Percentiles rank a stretch among this genome's conserved stretches.
phyloP scores from a whole-genome alignment of 257 asterid genomes.

The Cinchona pubescens region DNA sequence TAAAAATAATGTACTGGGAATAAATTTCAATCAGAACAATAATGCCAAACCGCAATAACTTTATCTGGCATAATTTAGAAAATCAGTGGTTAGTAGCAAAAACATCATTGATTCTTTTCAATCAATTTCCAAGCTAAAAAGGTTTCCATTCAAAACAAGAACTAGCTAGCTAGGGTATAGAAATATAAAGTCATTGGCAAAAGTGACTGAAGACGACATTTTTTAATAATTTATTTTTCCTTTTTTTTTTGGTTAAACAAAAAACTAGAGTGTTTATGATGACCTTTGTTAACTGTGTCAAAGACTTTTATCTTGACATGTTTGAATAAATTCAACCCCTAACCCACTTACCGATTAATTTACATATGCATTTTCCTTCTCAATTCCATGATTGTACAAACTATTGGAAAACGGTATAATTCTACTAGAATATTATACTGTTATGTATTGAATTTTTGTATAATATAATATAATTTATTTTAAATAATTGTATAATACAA shows the following conservation, averaged over 20 bases:
- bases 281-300: not conserved
- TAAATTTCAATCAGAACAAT: constrained; percentile 53
- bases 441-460: too few relatives aligned
- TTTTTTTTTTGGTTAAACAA: not conserved
- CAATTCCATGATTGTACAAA: too few relatives aligned
- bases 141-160: constrained; percentile 30
- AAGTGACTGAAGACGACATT: constrained; percentile 25
- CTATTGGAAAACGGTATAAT: too few relatives aligned
- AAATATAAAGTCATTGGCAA: constrained; percentile 17
- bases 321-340: not conserved
- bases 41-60: constrained; percentile 47
- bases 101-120: constrained; percentile 27
- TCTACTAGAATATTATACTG: too few relatives aligned
- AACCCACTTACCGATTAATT: too few relatives aligned
- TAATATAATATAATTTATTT: too few relatives aligned
- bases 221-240: not conserved
- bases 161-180: constrained; percentile 14
- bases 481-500: too few relatives aligned
- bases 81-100: constrained; percentile 10
- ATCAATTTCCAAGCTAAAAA: constrained; percentile 45
- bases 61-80: constrained; percentile 30
- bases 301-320: not conserved
- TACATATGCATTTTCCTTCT: too few relatives aligned
- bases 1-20: constrained; percentile 31
- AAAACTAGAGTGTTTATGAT: not conserved